phyloP scores from a whole-genome alignment of 768 basidiomycete genomes.

The Ramaria rubella region DNA sequence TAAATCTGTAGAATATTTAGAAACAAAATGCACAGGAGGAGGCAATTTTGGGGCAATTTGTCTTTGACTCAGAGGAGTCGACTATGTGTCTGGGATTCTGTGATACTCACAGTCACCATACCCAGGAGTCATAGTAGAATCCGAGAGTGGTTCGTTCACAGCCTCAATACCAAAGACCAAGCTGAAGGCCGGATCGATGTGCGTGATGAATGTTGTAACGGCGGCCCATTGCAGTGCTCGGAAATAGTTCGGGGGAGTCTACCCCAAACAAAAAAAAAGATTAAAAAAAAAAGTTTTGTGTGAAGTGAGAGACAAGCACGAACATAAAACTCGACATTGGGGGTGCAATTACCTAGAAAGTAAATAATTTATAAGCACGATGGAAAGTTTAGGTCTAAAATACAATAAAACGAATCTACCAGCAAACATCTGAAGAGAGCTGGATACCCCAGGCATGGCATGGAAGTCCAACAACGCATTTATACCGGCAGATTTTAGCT shows the following conservation, averaged over 20 bases:
- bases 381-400: not conserved
- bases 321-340: constrained; percentile 68
- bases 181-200: constrained; percentile 59
- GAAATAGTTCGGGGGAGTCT: constrained; percentile 68
- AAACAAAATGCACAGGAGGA: not conserved
- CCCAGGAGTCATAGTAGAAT: constrained; percentile 58
- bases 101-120: constrained; percentile 57
- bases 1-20: constrained; percentile 56
- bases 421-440: constrained; percentile 55
- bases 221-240: constrained; percentile 78
- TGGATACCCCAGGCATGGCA: constrained; percentile 64
- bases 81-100: not conserved
- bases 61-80: too few relatives aligned
- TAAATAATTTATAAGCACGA: not conserved
- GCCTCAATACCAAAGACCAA: constrained; percentile 69
- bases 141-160: constrained; percentile 71
- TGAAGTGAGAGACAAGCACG: constrained; percentile 13
- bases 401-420: constrained; percentile 32
- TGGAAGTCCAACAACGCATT: constrained; percentile 64
- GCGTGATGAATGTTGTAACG: constrained; percentile 68
- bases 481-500: constrained; percentile 58
- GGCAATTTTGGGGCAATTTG: not conserved
- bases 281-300: not conserved
- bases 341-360: constrained; percentile 40
- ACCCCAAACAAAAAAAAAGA: constrained; percentile 1